These are phyloP conservation scores for Trichoderma aggressivum DNA, from an alignment of 2,329 filamentous ascomycete genomes.

Conservation along the genomic window DNA sequence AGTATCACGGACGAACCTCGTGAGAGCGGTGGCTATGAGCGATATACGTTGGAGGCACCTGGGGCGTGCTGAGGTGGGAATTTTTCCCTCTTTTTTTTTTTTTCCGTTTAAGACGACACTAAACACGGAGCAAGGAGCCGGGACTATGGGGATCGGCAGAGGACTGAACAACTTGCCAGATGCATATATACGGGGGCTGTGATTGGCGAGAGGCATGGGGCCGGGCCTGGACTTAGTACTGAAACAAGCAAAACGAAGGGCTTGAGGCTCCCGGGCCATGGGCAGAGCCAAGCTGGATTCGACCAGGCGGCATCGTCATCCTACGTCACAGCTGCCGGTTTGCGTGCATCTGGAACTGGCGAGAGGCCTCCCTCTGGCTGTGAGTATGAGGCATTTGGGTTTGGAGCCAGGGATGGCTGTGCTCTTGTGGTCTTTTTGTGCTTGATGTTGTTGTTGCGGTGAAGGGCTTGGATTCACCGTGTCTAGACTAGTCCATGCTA, in stretches of 20 bases:
- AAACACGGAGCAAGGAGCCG: slow-evolving; percentile 11
- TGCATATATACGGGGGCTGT: slow-evolving; percentile 5
- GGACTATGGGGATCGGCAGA: slow-evolving; percentile 19
- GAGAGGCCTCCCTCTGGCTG: slow-evolving; percentile 1
- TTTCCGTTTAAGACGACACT: slow-evolving; percentile 1
- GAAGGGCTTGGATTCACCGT: slow-evolving; percentile 12
- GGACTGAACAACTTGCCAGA: slow-evolving; percentile 12
- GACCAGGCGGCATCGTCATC: slow-evolving; percentile 13
- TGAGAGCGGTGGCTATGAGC: slow-evolving; percentile 19
- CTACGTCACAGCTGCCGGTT: slow-evolving; percentile 15
- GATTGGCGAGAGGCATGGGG: slow-evolving; percentile 9
- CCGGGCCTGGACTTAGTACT: neutral
- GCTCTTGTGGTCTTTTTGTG: neutral
- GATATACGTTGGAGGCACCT: slow-evolving; percentile 22
- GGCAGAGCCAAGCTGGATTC: neutral
- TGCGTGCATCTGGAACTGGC: neutral
- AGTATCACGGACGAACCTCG: slow-evolving; percentile 14
- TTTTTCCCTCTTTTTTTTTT: neutral
- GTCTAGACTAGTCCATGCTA: slow-evolving; percentile 11
- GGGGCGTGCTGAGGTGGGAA: slow-evolving; percentile 16
- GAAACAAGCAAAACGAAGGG: neutral
- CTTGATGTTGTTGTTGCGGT: slow-evolving; percentile 5
- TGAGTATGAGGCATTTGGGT: slow-evolving; percentile 20
- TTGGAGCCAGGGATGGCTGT: slow-evolving; percentile 13
- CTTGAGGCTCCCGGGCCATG: slow-evolving; percentile 9